phyloP scores from a whole-genome alignment of 768 basidiomycete genomes.

The Agrocybe chaxingu region DNA sequence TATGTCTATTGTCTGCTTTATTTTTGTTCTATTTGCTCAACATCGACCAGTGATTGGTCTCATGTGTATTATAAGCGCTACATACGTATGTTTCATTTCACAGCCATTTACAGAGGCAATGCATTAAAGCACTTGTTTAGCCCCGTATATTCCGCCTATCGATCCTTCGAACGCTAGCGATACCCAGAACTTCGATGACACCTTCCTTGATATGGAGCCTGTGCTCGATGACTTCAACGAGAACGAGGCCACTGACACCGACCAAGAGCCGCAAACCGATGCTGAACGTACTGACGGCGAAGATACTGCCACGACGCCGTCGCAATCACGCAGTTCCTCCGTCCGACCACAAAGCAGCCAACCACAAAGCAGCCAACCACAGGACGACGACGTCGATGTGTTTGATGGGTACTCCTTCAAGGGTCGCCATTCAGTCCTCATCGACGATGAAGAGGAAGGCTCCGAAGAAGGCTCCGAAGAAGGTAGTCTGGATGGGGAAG shows the following conservation, averaged over 20 bases:
- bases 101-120: slow-evolving; percentile 1
- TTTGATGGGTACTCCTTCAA: slow-evolving; percentile 96
- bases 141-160: slow-evolving; percentile 91
- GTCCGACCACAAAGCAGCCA: slow-evolving; percentile 41
- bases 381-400: slow-evolving; percentile 64
- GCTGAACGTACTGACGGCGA: slow-evolving; percentile 71
- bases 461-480: slow-evolving; percentile 48
- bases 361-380: slow-evolving; percentile 20
- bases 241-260: slow-evolving; percentile 60
- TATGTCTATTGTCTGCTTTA: slow-evolving; percentile 33
- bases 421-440: slow-evolving; percentile 74
- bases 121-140: slow-evolving; percentile 36
- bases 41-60: slow-evolving; percentile 73
- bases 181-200: slow-evolving; percentile 97
- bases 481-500: slow-evolving; percentile 35
- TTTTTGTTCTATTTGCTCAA: slow-evolving; percentile 12
- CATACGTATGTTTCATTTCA: slow-evolving; percentile 61
- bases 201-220: slow-evolving; percentile 94
- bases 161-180: slow-evolving; percentile 91
- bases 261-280: slow-evolving; percentile 69
- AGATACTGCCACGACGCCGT: slow-evolving; percentile 75
- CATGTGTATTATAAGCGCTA: slow-evolving; percentile 94
- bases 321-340: slow-evolving; percentile 76
- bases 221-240: slow-evolving; percentile 78
- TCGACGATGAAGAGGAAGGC: slow-evolving; percentile 68